Evolutionary conservation across 495 filamentous ascomycete genomes (phyloP).

Genomic region (Daldinia bambusicola): DNA sequence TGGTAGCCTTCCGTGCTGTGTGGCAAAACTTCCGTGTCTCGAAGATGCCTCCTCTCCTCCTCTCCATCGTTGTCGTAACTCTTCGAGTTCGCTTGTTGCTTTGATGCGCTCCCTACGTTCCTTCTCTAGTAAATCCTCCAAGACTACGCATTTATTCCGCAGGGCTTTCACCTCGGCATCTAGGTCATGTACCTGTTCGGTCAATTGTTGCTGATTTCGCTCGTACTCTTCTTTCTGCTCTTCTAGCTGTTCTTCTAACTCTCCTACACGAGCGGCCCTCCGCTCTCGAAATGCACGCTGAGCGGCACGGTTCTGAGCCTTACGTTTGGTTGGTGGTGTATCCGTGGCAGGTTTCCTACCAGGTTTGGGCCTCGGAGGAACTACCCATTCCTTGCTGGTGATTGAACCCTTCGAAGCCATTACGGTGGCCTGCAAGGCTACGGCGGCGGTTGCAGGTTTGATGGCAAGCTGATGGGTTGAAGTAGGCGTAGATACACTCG

Average conservation of each 20-base stretch:
- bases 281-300: conserved; percentile 92
- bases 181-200: conserved; percentile 55
- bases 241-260: conserved; percentile 85
- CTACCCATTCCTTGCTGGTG: conserved; percentile 87
- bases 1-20: conserved; percentile 31
- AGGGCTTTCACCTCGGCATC: conserved; percentile 60
- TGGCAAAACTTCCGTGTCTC: conserved; percentile 42
- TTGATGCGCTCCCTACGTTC: conserved; percentile 49
- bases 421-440: conserved; percentile 29
- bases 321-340: conserved; percentile 89
- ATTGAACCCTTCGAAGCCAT: conserved; percentile 56
- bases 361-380: conserved; percentile 90
- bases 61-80: conserved; percentile 38
- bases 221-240: conserved; percentile 64
- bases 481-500: conserved; percentile 44
- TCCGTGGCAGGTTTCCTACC: conserved; percentile 92
- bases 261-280: conserved; percentile 82
- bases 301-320: conserved; percentile 92
- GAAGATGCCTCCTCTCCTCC: conserved; percentile 34
- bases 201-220: conserved; percentile 57
- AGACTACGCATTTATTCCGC: conserved; percentile 52
- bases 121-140: conserved; percentile 57
- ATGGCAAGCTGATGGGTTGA: conserved; percentile 42
- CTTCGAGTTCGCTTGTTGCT: conserved; percentile 42
- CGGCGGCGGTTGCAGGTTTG: conserved; percentile 36